Evolutionary conservation across 2,329 filamentous ascomycete species (phyloP).

Genomic region (Cladophialophora bantiana): DNA sequence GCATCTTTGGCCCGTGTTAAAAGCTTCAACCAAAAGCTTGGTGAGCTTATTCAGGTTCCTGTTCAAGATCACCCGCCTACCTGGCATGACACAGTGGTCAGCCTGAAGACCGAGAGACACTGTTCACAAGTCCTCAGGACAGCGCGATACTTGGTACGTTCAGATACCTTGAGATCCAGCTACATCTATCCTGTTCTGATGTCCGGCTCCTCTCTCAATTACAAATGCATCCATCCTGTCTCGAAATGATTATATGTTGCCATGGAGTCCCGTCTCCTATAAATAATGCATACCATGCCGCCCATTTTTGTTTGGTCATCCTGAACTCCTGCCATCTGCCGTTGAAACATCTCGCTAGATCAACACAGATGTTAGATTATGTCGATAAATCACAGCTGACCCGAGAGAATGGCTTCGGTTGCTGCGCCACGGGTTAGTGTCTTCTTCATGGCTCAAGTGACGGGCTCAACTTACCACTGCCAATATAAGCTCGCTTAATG

Average conservation of each 20-base stretch:
- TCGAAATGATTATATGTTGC: neutral
- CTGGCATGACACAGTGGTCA: neutral
- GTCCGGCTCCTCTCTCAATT: neutral
- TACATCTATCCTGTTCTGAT: conserved; percentile 1
- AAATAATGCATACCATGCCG: neutral
- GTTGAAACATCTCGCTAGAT: conserved; percentile 2
- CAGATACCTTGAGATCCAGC: neutral
- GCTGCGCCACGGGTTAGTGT: conserved; percentile 58
- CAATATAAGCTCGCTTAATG: conserved; percentile 89
- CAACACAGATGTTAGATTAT: conserved; percentile 3
- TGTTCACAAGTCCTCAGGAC: neutral
- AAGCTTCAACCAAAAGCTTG: conserved; percentile 8
- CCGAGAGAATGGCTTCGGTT: conserved; percentile 79
- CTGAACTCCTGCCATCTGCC: conserved; percentile 1
- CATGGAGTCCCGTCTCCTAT: neutral
- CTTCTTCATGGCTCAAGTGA: neutral
- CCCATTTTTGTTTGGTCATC: conserved; percentile 11
- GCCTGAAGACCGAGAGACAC: no score
- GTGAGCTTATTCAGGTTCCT: conserved; percentile 4
- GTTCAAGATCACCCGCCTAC: neutral
- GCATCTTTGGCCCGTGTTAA: neutral
- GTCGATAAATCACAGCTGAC: conserved; percentile 64
- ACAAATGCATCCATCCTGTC: neutral
- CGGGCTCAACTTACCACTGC: conserved; percentile 72
- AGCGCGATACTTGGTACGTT: neutral